phyloP scores from a whole-genome alignment of 2,329 filamentous ascomycete genomes.

The Clonostachys rosea region DNA sequence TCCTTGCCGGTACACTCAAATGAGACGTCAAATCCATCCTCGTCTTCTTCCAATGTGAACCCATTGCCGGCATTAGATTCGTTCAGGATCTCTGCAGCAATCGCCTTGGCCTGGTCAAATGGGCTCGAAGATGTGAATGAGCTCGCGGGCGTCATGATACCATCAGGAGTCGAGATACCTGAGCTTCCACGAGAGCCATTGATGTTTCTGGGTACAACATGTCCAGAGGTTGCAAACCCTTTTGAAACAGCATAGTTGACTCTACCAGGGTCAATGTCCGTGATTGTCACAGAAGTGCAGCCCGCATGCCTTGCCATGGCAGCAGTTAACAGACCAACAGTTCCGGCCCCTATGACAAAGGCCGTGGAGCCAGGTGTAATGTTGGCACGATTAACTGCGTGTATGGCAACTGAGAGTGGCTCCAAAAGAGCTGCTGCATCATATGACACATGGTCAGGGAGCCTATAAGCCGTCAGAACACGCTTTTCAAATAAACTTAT shows the following conservation, averaged over 20 bases:
- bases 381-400: constrained; percentile 52
- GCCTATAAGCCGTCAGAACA: constrained; percentile 22
- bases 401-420: constrained; percentile 57
- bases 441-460: constrained; percentile 55
- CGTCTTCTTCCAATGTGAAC: constrained; percentile 47
- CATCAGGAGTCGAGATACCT: constrained; percentile 40
- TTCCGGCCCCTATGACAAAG: constrained; percentile 61
- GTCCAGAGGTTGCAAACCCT: constrained; percentile 56
- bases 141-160: constrained; percentile 35
- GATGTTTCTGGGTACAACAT: constrained; percentile 41
- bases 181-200: constrained; percentile 37
- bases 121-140: constrained; percentile 39
- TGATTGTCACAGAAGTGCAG: constrained; percentile 53
- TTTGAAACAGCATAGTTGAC: constrained; percentile 54
- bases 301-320: constrained; percentile 58
- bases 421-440: constrained; percentile 57
- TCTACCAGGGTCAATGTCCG: constrained; percentile 55
- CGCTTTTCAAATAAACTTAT: too few relatives aligned
- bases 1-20: constrained; percentile 79
- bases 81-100: constrained; percentile 44
- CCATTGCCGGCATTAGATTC: constrained; percentile 21
- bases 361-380: constrained; percentile 48
- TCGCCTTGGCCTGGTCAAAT: constrained; percentile 43
- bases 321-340: constrained; percentile 58
- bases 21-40: constrained; percentile 62